Evolutionary conservation across 192 early-diverging fungal genomes (phyloP).

Genomic region (Spinellus fusiger): DNA sequence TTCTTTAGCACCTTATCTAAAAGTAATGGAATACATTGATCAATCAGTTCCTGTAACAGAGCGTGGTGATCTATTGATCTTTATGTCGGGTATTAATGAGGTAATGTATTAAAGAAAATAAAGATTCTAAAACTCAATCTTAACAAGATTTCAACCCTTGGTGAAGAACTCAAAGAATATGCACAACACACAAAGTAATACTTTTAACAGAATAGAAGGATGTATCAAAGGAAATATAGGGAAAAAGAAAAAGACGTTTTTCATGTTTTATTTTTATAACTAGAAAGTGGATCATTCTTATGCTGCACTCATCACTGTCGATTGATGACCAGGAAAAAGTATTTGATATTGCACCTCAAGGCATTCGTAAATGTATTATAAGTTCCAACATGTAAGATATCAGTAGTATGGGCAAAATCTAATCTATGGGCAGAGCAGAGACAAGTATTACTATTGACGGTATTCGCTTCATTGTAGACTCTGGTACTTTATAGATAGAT

Average conservation of each 20-base stretch:
- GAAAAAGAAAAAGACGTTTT: not conserved
- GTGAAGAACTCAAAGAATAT: constrained; percentile 48
- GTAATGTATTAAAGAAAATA: constrained; percentile 7
- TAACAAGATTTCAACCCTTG: constrained; percentile 39
- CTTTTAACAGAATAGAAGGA: not conserved
- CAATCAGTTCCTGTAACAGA: constrained; percentile 46
- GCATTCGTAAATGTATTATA: constrained; percentile 54
- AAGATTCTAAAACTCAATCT: too few species aligned
- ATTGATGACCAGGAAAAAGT: constrained; percentile 65
- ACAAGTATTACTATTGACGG: constrained; percentile 52
- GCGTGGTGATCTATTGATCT: constrained; percentile 59
- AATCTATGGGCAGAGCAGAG: constrained; percentile 23
- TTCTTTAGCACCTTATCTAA: constrained; percentile 47
- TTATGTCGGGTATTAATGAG: constrained; percentile 63
- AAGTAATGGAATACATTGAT: constrained; percentile 56
- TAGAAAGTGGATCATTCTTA: constrained; percentile 59
- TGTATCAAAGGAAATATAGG: not conserved
- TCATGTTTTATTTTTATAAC: too few species aligned
- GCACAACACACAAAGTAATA: constrained; percentile 47
- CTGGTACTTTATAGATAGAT: too few species aligned
- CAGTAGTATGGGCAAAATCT: too few species aligned
- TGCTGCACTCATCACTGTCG: constrained; percentile 56
- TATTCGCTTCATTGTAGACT: constrained; percentile 67
- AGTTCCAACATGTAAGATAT: constrained; percentile 52
- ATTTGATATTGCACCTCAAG: constrained; percentile 55